Base-by-base conservation (phyloP, 2,329 filamentous ascomycete species). In the Diaporthe eres region DNA sequence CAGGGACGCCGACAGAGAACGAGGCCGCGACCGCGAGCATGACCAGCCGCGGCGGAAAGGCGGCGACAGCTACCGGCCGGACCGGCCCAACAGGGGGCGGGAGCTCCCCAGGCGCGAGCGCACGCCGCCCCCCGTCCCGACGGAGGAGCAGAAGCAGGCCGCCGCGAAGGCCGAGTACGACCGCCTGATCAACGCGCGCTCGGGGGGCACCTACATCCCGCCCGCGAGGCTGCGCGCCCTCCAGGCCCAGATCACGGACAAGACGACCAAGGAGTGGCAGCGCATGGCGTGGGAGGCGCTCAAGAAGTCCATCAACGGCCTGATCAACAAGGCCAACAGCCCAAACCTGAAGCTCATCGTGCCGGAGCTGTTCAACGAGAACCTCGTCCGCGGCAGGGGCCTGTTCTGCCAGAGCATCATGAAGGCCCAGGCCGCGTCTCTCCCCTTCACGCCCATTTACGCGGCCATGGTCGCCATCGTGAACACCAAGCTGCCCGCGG, bases 311-410 rank as follows among this genome's bases (percentile, higher is more conserved):
- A 98, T 99, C 86, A 98, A 99, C 83, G 97, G 97, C 80, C 87
- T 99, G 79, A 98, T 99, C 89, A 99, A 99, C 90, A 99, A 99
- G 88, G 94, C 98, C 88, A 98, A 98, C 85, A 94, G 96, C 74
- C 95, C 94, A 47, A 99, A 99, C 84, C 98, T 99, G 89, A 98
- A 99, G 85, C 91, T 94, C 82, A 98, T 99, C 77, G 95, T 98
- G 34, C 96, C 96, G 2, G 97, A 99, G 86, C 89, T 99, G 61
- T 99, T 99, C 85, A 92, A 92, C 68, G 97, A 99, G 88, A 99
- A 99, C 83, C 86, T 99, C 80, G 89, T 99, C 55, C 93, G 97
- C 75, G 97, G 97, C 9, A 91, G 97, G 76, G 97, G 97, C 28
- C 86, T 99, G 76, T 98, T 98, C 84, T 98, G 96, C 85, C 91